Evolutionary conservation across 495 filamentous ascomycete species (phyloP), one percentile per base, ranked within the genome.

Genomic region (Melanomma pulvis-pyrius): DNA sequence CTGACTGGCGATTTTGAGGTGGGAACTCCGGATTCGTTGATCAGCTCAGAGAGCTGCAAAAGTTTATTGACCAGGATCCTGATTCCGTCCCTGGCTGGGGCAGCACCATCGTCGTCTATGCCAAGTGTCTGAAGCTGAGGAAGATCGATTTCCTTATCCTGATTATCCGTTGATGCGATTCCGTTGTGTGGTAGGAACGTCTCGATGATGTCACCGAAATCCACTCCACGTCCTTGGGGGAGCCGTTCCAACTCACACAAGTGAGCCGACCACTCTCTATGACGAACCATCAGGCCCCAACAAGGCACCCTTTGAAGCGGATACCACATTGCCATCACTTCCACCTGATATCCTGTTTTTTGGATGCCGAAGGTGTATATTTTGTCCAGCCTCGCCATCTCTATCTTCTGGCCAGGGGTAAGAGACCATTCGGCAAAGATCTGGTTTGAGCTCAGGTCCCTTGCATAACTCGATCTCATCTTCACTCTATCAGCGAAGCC

Each of bases 141-240:
- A 12, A 19, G 15, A n/a, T 39, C 52, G 15, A 6, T n/a, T 15
- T 30, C 26, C 24, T 36, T 49, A 21, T 47, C 22, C 17, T 34
- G 8, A 28, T 15, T 2, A 25, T 24, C 50, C 30, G 1, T 46
- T n/a, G 58, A 61, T 1, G 57, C 28, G 29, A 11, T 1, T 11
- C 65, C 69, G 30, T 64, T 34, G 41, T 61, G 55, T 8, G 69
- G 69, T 36, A 71, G 53, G 60, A 71, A 71, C 2, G 22, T 63
- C 24, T 55, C 59, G 2, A 67, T 48, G 11, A 28, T 19, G 24
- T 68, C 47, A n/a, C 47, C 48, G n/a, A 32, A 62, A 12, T 64
- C 13, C 1, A 36, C 59, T 0, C 13, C 22, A n/a, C 39, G n/a
- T 13, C 69, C 69, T 5, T 39, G 47, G 0, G 34, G 26, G 2